These are phyloP conservation scores for Tripterygium wilfordii DNA, from an alignment of 177 flowering plant genomes.

Conservation along the genomic window DNA sequence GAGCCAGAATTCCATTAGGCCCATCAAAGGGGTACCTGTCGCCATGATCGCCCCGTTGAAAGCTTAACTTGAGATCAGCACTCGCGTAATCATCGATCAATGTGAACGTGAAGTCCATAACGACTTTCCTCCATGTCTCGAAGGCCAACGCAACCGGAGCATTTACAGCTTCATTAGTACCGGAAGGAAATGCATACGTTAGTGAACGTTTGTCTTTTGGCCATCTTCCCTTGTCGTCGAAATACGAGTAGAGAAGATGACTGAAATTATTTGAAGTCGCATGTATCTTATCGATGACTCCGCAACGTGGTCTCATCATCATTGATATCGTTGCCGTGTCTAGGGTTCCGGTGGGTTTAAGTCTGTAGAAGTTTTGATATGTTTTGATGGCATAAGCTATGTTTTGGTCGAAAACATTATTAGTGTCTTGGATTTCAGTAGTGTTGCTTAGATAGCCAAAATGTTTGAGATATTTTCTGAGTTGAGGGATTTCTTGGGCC, in stretches of 20 bases:
- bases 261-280: not conserved
- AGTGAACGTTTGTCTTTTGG: constrained; percentile 15
- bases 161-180: not conserved
- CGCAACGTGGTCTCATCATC: constrained; percentile 30
- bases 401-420: constrained; percentile 25
- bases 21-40: constrained; percentile 33
- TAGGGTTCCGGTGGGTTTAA: constrained; percentile 28
- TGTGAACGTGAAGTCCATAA: constrained; percentile 13
- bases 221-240: constrained; percentile 12
- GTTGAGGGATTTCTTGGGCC: constrained; percentile 12
- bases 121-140: constrained; percentile 10
- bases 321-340: constrained; percentile 18
- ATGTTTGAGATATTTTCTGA: constrained; percentile 15
- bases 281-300: constrained; percentile 8
- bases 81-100: not conserved
- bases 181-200: constrained; percentile 21
- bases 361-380: constrained; percentile 27
- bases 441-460: constrained; percentile 16
- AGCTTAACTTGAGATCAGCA: constrained; percentile 23
- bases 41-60: constrained; percentile 21
- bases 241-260: constrained; percentile 8
- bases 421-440: not conserved
- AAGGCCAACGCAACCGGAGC: constrained; percentile 10
- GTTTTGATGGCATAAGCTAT: constrained; percentile 32
- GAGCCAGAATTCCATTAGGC: constrained; percentile 25